A percentile compares a stretch with the other conserved stretches of the same genome.
Conservation (phyloP, 169 alveolate species). For the Besnoitia besnoiti region DNA sequence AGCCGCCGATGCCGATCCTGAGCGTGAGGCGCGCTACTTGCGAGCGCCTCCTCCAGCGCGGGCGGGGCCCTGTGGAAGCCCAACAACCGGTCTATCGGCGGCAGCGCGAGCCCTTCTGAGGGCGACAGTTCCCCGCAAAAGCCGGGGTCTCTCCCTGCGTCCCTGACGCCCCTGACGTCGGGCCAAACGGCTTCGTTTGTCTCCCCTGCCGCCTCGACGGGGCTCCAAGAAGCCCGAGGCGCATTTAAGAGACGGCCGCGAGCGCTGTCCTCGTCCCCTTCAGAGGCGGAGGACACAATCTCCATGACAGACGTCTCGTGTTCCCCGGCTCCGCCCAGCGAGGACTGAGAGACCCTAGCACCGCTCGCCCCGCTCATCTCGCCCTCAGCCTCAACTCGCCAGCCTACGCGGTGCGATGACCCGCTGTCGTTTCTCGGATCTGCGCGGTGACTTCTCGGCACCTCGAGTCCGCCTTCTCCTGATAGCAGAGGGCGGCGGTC, state of each 20-base stretch:
- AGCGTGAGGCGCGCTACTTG: constrained; percentile 48
- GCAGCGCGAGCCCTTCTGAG: constrained; percentile 23
- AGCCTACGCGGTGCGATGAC: too few relatives aligned
- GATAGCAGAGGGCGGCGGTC: neutral
- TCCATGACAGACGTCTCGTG: neutral
- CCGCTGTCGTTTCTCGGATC: too few relatives aligned
- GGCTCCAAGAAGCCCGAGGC: neutral
- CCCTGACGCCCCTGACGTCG: too few relatives aligned
- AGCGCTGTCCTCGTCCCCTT: neutral
- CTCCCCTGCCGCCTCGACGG: neutral
- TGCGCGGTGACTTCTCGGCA: too few relatives aligned
- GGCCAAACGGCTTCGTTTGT: too few relatives aligned
- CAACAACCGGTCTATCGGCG: neutral
- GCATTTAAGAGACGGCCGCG: too few relatives aligned
- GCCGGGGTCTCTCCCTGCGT: neutral
- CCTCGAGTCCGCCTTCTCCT: too few relatives aligned
- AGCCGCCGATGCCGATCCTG: neutral
- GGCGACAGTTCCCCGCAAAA: neutral
- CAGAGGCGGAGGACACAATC: neutral
- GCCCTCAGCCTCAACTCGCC: too few relatives aligned
- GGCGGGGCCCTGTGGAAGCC: constrained; percentile 58
- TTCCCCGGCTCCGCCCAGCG: neutral
- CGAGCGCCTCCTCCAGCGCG: constrained; percentile 41
- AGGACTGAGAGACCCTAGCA: neutral
- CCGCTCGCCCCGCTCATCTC: neutral